Evolutionary conservation across 176 grass and related monocot species (phyloP), one percentile per base, ranked within the genome.

Genomic region (Thinopyrum elongatum): DNA sequence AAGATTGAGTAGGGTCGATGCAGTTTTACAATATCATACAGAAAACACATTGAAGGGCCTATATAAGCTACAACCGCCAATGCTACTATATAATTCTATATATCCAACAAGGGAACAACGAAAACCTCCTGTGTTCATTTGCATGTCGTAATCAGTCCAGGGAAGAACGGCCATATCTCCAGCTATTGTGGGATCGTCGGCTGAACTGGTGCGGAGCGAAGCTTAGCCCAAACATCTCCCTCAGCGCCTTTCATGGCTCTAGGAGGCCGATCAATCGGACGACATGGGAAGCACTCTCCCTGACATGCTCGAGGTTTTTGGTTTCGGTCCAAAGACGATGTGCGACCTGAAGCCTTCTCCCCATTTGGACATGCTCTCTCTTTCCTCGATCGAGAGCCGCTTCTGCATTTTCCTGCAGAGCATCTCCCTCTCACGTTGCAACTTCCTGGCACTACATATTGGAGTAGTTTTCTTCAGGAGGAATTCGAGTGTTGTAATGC

Each of bases 221-320:
- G 70, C 93, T 95, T 10, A 98, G 82, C 9, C 97, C 97, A 88
- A 98, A 98, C 97, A 98, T 98, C 88, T 98, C 97, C 83, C 93
- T 91, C 81, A 98, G 87, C 3, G 92, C 97, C 59, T 91, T 89
- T 9, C 87, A 94, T 51, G 94, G 94, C 58, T 94, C 93, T 12
- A 94, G 82, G 79, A 98, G 92, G 58, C 92, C 97, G 23, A 98
- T 92, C 57, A 95, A 53, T 47, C 88, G 93, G 70, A 93, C 95
- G 3, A 95, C 92, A 13, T 94, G 88, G 14, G 92, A 90, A 21
- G 97, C 97, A 8, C 97, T 98, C 88, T 95, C 93, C 69, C 93
- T 91, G 2, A 94, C 87, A 86, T 98, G 97, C 85, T 98, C 97
- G 8, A 94, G 84, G 36, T 95, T 87, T 46, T 86, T 89, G 39